These are phyloP conservation scores for Pholiota molesta DNA, from an alignment of 768 basidiomycete species.

Conservation along the genomic window DNA sequence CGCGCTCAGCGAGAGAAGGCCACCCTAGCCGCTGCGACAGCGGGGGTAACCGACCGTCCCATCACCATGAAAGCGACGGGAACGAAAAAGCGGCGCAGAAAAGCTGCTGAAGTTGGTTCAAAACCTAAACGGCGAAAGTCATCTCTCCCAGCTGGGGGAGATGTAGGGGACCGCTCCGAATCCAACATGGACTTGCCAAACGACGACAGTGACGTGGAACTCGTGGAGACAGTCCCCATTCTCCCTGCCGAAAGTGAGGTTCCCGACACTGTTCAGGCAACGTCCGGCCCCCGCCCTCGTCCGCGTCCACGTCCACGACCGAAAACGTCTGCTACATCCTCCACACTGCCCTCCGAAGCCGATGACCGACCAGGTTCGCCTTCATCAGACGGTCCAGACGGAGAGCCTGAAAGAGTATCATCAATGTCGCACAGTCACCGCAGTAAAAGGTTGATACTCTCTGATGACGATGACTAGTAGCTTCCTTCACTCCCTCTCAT, in stretches of 20 bases:
- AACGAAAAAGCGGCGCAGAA: conserved; percentile 50
- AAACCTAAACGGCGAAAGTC: conserved; percentile 37
- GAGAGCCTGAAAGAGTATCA: conserved; percentile 10
- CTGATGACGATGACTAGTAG: conserved; percentile 30
- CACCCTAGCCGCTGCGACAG: conserved; percentile 47
- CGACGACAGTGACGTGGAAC: conserved; percentile 27
- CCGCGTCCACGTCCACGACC: conserved; percentile 25
- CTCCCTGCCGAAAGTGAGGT: background rate
- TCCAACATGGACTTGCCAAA: conserved; percentile 22
- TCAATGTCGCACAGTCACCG: conserved; percentile 17
- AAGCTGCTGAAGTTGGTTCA: conserved; percentile 35
- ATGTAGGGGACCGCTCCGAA: conserved; percentile 6
- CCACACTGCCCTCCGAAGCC: conserved; percentile 11
- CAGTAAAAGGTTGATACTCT: conserved; percentile 34
- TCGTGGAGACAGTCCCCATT: conserved; percentile 20
- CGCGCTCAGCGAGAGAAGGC: conserved; percentile 59
- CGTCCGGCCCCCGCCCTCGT: conserved; percentile 19
- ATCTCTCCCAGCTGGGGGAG: conserved; percentile 21
- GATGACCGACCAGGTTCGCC: conserved; percentile 12
- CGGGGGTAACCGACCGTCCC: conserved; percentile 40
- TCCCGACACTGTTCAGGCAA: background rate
- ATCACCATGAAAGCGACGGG: conserved; percentile 55
- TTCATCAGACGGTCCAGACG: conserved; percentile 13
- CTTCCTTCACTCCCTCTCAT: conserved; percentile 10
- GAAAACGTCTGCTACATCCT: conserved; percentile 16